Percentiles rank a stretch among this genome's conserved stretches.
Evolutionary conservation across 2,329 filamentous ascomycete species (phyloP).

Genomic region (Biscogniauxia sp.): DNA sequence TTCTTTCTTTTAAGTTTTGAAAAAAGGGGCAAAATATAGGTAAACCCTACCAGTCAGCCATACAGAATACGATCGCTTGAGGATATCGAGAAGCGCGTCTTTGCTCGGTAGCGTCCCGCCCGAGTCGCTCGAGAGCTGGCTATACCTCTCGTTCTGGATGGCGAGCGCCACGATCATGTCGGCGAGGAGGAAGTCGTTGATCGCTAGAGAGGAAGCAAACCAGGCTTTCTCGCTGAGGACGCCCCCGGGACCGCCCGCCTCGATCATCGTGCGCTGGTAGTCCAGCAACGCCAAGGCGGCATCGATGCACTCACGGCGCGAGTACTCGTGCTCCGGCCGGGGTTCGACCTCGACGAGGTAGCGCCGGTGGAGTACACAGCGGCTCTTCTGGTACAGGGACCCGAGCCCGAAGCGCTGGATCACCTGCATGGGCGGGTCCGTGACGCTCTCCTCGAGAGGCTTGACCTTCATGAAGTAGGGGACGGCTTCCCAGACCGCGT

Average conservation of each 20-base stretch:
- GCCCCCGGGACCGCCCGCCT: conserved; percentile 51
- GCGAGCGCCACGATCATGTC: conserved; percentile 59
- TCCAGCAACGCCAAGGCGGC: conserved; percentile 47
- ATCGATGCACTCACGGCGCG: conserved; percentile 49
- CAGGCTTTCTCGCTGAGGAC: conserved; percentile 51
- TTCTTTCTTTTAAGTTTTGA: not conserved
- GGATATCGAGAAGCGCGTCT: conserved; percentile 38
- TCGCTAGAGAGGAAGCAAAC: conserved; percentile 56
- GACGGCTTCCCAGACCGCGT: conserved; percentile 44
- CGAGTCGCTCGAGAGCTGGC: conserved; percentile 32
- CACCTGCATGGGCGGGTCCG: conserved; percentile 45
- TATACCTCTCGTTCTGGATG: conserved; percentile 42
- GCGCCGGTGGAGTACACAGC: conserved; percentile 54
- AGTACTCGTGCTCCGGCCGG: conserved; percentile 49
- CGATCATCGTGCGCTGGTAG: conserved; percentile 47
- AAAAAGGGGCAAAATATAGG: not conserved
- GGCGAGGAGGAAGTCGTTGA: conserved; percentile 61
- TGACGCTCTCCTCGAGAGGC: conserved; percentile 47
- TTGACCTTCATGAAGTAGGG: conserved; percentile 49
- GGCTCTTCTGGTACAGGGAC: conserved; percentile 52
- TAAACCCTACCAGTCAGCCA: conserved; percentile 36
- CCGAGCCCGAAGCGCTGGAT: conserved; percentile 54
- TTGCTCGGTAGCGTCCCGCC: conserved; percentile 39
- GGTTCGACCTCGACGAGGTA: conserved; percentile 46
- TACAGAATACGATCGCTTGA: conserved; percentile 42